Evolutionary conservation across 2,329 filamentous ascomycete species (phyloP), one percentile per base, ranked within the genome.

Genomic region (Sporothrix globosa): DNA sequence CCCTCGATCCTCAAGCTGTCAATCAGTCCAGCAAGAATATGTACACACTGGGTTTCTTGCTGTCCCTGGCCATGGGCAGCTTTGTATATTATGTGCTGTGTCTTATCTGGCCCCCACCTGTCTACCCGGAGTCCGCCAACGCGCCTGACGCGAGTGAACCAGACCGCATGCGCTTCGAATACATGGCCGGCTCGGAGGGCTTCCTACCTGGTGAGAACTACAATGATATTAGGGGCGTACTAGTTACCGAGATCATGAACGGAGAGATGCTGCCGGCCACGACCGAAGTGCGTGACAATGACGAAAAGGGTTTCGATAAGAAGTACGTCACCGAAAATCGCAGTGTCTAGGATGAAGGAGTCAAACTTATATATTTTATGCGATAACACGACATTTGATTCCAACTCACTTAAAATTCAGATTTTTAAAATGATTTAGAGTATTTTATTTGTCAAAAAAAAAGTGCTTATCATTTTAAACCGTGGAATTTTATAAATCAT

Each of bases 21-120:
- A 77, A 75, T 58, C 71, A 74, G 24, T 67, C 73, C 2, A 80
- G 78, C 11, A 76, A 75, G 14, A 73, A 79, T 61, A 73, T 80
- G 41, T 77, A 78, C 24, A 75, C 76, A 52, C 73, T 80, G 0
- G 79, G 79, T 44, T 81, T 78, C 76, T 39, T 78, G 7, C 68
- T 78, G 65, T 78, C 76, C 0, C 76, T 78, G 60, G 68, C 74
- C 19, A 74, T 77, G 3, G 75, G 76, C 1, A 73, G 73, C 34
- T 69, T 76, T 34, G 60, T 78, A 10, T 79, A 79, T 71, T 67
- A 74, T 3, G 68, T 75, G 0, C 41, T 76, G 72, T 52, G 73
- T 14, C 69, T 67, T 1, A 60, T 78, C 34, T 70, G 72, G 70
- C 73, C 75, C 21, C 50, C 61, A 6, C 66, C 50, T 9, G n/a